A percentile compares a stretch with the other conserved stretches of the same genome.
Conservation (phyloP, 306 rosid species). For the Albizia julibrissin region DNA sequence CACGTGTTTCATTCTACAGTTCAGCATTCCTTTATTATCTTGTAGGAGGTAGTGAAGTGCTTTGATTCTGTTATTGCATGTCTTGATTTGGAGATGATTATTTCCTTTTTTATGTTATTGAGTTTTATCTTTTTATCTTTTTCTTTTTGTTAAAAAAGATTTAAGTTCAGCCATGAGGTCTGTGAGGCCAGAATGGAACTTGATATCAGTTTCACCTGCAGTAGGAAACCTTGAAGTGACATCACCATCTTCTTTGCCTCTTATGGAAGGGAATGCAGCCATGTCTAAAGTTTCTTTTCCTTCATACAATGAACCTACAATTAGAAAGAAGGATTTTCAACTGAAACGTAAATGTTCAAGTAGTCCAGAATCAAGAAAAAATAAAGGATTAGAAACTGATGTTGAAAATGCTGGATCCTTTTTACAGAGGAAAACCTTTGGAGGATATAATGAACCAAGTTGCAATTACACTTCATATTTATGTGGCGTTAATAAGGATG, state of each 20-base stretch:
- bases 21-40: background rate
- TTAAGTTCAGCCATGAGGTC: conserved; percentile 15
- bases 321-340: background rate
- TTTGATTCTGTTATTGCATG: background rate
- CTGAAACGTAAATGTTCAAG: background rate
- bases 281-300: background rate
- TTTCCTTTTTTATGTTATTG: conserved; percentile 2
- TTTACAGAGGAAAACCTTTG: conserved; percentile 11
- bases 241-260: background rate
- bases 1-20: background rate
- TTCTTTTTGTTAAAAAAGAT: conserved; percentile 32
- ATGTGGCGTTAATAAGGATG: conserved; percentile 10
- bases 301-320: background rate
- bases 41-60: background rate
- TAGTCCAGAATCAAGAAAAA: background rate
- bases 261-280: background rate
- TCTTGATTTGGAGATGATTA: background rate
- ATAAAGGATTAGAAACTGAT: conserved; percentile 16
- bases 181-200: background rate
- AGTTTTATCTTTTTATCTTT: background rate
- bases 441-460: conserved; percentile 1
- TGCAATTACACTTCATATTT: conserved; percentile 11
- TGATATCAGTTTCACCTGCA: background rate
- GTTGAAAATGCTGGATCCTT: conserved; percentile 27
- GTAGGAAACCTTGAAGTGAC: background rate